Base-by-base conservation (phyloP, 805 yeast genomes). In the Blastobotrys attinorum region DNA sequence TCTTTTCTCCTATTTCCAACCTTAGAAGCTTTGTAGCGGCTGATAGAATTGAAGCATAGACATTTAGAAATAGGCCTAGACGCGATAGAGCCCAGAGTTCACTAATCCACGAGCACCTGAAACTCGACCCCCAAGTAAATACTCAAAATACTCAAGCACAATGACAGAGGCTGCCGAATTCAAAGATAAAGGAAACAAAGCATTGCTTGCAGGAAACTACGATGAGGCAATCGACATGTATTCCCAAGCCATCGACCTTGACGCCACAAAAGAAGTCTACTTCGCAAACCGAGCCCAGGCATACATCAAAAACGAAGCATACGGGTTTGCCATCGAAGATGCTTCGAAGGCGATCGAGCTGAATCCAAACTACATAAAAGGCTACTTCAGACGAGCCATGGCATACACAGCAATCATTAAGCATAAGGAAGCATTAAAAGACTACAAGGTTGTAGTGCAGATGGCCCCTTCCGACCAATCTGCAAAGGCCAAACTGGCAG, bases 241-340 rank as follows among this genome's bases (percentile, higher is more conserved):
- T 61, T 73, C 87, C 1, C 57, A 72, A 49, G 96, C 96, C 8
- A 83, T 86, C 27, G 79, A 71, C 32, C 51, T 79, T 3, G 80
- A 80, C 53, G 61, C 72, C 10, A 52, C 65, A 3, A 76, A 80
- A 31, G 80, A 90, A 0, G 73, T 88, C n/a, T 80, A 76, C 52
- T 83, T 65, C 55, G 79, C 95, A 17, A 89, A 89, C 63, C 69
- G 95, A 51, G 95, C 96, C 1, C 92, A 87, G 60, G 95, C 87
- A 1, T 81, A 88, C 53, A 77, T 90, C 57, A 85, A 87, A 56
- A 62, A 80, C 44, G 98, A 90, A 60, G 81, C 81, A 55, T 89
- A 82, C 60, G 97, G 96, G 3, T 70, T 77, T 43, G 95, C 96
- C 0, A 73, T 89, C 2, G 67, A 62, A n/a, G 96, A 89, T 60